Conservation (phyloP, 2,329 filamentous ascomycete genomes). For the Clonostachys solani region DNA sequence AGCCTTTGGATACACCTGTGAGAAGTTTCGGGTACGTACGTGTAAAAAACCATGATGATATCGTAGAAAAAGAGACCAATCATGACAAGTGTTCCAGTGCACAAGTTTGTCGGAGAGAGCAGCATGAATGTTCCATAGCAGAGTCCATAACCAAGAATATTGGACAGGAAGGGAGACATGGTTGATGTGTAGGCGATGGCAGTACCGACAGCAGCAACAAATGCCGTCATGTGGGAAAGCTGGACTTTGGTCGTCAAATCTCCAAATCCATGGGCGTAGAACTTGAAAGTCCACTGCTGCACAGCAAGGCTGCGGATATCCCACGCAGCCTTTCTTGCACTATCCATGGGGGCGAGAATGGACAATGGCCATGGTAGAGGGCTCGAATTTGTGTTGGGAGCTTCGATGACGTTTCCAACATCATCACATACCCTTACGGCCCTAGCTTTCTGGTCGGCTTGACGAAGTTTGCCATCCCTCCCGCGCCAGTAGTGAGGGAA, state of each 20-base stretch:
- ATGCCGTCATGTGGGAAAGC: slow-evolving; percentile 52
- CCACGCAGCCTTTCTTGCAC: slow-evolving; percentile 32
- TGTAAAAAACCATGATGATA: slow-evolving; percentile 88
- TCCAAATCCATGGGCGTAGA: slow-evolving; percentile 46
- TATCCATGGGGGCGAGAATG: slow-evolving; percentile 23
- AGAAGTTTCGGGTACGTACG: slow-evolving; percentile 39
- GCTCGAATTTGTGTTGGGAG: slow-evolving; percentile 13
- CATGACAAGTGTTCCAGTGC: slow-evolving; percentile 75
- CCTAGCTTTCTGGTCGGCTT: slow-evolving; percentile 33
- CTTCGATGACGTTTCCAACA: slow-evolving; percentile 17
- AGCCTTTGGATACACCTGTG: not conserved
- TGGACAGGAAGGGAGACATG: slow-evolving; percentile 59
- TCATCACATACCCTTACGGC: slow-evolving; percentile 30
- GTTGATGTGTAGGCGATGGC: slow-evolving; percentile 66
- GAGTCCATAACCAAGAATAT: slow-evolving; percentile 82
- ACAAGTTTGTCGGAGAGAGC: slow-evolving; percentile 85
- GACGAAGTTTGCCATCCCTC: slow-evolving; percentile 33
- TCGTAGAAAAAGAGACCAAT: slow-evolving; percentile 88
- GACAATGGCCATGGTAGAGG: slow-evolving; percentile 23
- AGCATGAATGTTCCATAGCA: slow-evolving; percentile 79
- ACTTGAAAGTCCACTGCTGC: slow-evolving; percentile 44
- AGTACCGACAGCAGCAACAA: slow-evolving; percentile 48
- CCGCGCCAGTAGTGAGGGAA: slow-evolving; percentile 69
- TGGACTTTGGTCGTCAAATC: slow-evolving; percentile 45
- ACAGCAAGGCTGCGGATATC: slow-evolving; percentile 42